Evolutionary conservation across 2,329 filamentous ascomycete genomes (phyloP), one percentile per base, ranked within the genome.

Genomic region (Penicillium psychrosexuale): DNA sequence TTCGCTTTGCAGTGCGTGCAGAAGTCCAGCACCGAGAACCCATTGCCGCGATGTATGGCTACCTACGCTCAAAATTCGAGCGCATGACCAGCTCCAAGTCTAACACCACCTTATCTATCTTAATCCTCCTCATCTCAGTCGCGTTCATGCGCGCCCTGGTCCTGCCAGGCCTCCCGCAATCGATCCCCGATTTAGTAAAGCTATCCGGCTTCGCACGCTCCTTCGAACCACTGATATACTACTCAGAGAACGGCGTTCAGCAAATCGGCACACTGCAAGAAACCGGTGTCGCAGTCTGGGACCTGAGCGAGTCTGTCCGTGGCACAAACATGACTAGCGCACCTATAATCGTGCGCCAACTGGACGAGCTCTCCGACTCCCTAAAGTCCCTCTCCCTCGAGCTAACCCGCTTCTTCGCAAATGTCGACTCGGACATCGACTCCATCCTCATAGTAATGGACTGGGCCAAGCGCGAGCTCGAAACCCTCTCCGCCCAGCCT

Each of bases 391-490:
- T 97, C 24, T 90, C 91, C 1, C 80, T 91, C 15, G 91, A 96
- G 70, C 82, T 97, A 62, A 96, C 90, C 8, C 87, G 87, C 66
- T 97, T 97, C 78, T 96, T 97, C 71, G 89, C 91, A 48, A 90
- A 92, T 61, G 91, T 97, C 12, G 91, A 97, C 66, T 90, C 91
- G 27, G 93, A 97, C 67, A 89, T 97, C 64, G 93, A 97, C 70
- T 88, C 88, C 57, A 96, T 97, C 62, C 81, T 97, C 34, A 88
- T 94, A 57, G 91, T 95, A 48, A 97, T 97, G 91, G 91, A 96
- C 69, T 97, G 93, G 93, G 90, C 91, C 13, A 88, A 88, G 68
- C 86, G 91, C 61, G 91, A 97, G 72, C 83, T 97, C 13, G 80
- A 85, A 57, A 85, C 86, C 43, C 77, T 94, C 53, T 83, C 85